Base-by-base conservation (phyloP, 495 filamentous ascomycete species). In the Lichina pygmaea region DNA sequence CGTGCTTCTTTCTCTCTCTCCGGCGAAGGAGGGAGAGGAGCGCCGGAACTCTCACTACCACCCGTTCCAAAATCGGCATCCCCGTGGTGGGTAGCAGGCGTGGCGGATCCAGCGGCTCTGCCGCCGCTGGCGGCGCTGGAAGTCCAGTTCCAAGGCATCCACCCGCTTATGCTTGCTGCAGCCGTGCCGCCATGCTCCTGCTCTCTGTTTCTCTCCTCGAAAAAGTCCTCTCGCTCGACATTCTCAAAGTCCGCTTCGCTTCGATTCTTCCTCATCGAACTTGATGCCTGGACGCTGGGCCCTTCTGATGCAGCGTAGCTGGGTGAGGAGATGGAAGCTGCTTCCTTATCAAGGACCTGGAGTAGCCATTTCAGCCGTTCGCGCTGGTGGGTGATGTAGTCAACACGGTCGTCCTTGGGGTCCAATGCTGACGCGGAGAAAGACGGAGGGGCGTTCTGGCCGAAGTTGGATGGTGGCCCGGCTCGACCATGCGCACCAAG, bases 171-270 rank as follows among this genome's bases (percentile, higher is more conserved):
- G 24, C 24, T 4, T 24, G 24, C 24, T 24, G 24, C 24, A 24
- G 24, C 24, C 24, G 4, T 42, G 30, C 15, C 31, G 6, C 8
- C n/a, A 0, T 6, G 12, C 9, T 24, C 32, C 8, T 24, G 12
- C 11, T 16, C 45, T 17, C 34, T 59, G 41, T 48, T 46, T 12
- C 57, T 57, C 11, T 64, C 56, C 41, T 63, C 67, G 30, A 44
- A 41, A 16, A 30, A 0, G 51, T 77, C 78, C 46, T 79, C 77
- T n/a, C 66, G 65, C 36, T 83, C 76, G 49, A 93, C 75, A 53
- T 78, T 75, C 53, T 86, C 79, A 55, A 93, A 93, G 48, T 85
- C 82, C 34, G 66, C 68, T 51, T 83, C 79, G 45, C 76, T 81
- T 49, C 66, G 65, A 52, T 76, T 83, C 66, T 79, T 83, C 40